Evolutionary conservation across 2,329 filamentous ascomycete species (phyloP).

Genomic region (Pseudocercospora macadamiae): DNA sequence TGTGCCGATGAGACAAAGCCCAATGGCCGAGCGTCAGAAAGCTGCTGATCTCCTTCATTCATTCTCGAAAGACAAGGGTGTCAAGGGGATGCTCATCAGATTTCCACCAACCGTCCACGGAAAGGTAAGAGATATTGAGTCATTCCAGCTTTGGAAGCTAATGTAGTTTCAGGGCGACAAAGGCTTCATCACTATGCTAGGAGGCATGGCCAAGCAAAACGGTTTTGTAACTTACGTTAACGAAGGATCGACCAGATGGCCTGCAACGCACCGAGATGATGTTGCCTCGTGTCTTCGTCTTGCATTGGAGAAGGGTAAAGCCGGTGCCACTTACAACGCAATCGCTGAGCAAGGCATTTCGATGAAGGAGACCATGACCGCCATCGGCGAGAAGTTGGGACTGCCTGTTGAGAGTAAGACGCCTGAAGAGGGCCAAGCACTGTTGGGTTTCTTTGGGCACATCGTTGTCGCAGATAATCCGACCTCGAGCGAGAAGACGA

Average conservation of each 20-base stretch:
- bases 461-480: conserved; percentile 43
- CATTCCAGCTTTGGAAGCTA: not conserved
- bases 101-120: conserved; percentile 53
- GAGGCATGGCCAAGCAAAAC: conserved; percentile 34
- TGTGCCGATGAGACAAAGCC: conserved; percentile 2
- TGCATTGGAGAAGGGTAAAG: conserved; percentile 39
- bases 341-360: conserved; percentile 30
- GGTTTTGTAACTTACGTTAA: conserved; percentile 39
- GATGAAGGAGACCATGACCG: conserved; percentile 17
- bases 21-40: conserved; percentile 9
- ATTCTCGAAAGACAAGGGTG: conserved; percentile 32
- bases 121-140: conserved; percentile 16
- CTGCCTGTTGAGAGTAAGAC: conserved; percentile 20
- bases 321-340: conserved; percentile 45
- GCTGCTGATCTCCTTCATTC: conserved; percentile 12
- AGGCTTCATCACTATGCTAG: conserved; percentile 41
- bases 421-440: conserved; percentile 34
- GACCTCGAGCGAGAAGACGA: conserved; percentile 43
- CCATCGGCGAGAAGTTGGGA: conserved; percentile 12
- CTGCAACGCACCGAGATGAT: conserved; percentile 49
- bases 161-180: conserved; percentile 37
- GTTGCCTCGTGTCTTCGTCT: conserved; percentile 47
- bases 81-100: conserved; percentile 44
- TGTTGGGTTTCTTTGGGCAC: conserved; percentile 39
- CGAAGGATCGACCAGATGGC: conserved; percentile 35